Evolutionary conservation across 495 filamentous ascomycete species (phyloP).

Genomic region (Hyaloscypha finlandica): DNA sequence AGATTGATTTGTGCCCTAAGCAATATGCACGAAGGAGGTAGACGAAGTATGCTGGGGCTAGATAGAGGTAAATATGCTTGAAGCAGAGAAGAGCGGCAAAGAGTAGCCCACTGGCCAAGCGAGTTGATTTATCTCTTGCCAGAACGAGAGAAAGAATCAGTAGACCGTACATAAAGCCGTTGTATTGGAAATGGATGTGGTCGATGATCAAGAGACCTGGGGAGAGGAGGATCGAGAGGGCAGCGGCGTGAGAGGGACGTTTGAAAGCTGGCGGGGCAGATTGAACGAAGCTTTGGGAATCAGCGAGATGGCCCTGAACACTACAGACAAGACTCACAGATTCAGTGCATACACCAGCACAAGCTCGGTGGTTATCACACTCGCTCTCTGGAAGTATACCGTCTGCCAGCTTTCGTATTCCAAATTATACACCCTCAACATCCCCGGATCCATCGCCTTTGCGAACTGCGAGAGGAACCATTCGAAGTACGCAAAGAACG

Average conservation of each 20-base stretch:
- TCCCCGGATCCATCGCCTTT: slow-evolving; percentile 70
- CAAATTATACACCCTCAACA: slow-evolving; percentile 81
- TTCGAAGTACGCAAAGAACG: slow-evolving; percentile 97
- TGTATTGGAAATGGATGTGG: slow-evolving; percentile 99
- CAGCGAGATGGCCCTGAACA: neutral
- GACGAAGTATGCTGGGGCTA: slow-evolving; percentile 95
- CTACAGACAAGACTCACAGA: slow-evolving; percentile 48
- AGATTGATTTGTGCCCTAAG: slow-evolving; percentile 73
- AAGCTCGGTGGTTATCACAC: slow-evolving; percentile 85
- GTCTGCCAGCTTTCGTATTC: slow-evolving; percentile 89
- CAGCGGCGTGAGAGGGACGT: slow-evolving; percentile 81
- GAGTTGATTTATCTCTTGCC: slow-evolving; percentile 72
- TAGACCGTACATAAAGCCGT: slow-evolving; percentile 92
- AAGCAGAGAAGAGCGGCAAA: slow-evolving; percentile 88
- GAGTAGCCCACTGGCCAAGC: slow-evolving; percentile 74
- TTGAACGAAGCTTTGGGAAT: slow-evolving; percentile 27
- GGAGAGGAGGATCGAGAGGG: slow-evolving; percentile 86
- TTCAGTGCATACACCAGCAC: slow-evolving; percentile 83
- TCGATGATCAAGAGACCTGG: slow-evolving; percentile 96
- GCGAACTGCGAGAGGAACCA: slow-evolving; percentile 87
- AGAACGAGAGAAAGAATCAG: slow-evolving; percentile 82
- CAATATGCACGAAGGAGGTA: slow-evolving; percentile 87
- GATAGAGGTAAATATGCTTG: slow-evolving; percentile 98
- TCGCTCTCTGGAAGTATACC: slow-evolving; percentile 85
- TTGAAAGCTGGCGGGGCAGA: slow-evolving; percentile 51